A percentile compares a stretch with the other conserved stretches of the same genome.
Evolutionary conservation across 768 basidiomycete species (phyloP).

Genomic region (Termitomyces sp.): DNA sequence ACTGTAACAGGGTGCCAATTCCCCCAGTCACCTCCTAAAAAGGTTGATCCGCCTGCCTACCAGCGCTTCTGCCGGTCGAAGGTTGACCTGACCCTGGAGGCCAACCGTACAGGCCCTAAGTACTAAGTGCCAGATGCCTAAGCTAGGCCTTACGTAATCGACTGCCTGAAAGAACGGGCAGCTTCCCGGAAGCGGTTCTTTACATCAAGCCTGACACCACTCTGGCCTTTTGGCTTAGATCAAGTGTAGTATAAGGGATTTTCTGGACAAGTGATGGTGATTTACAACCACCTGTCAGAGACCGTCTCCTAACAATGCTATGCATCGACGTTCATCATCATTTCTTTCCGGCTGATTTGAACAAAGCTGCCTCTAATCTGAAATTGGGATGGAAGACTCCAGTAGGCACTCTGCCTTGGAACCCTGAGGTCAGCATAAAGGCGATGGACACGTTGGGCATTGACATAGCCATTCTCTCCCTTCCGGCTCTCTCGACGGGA

Average conservation of each 20-base stretch:
- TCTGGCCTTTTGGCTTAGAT: conserved; percentile 96
- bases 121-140: too few species aligned
- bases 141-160: not conserved
- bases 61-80: too few species aligned
- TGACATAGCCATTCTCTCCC: conserved; percentile 59
- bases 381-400: conserved; percentile 61
- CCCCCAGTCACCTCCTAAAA: too few species aligned
- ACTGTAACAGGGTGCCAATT: too few species aligned
- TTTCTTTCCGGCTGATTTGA: conserved; percentile 51
- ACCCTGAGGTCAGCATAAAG: conserved; percentile 47
- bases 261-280: not conserved
- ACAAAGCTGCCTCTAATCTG: conserved; percentile 40
- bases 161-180: too few species aligned
- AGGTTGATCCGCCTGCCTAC: too few species aligned
- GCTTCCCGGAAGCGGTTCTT: too few species aligned
- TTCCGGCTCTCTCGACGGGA: conserved; percentile 49
- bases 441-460: conserved; percentile 59
- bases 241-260: conserved; percentile 62
- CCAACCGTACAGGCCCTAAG: too few species aligned
- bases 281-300: not conserved
- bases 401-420: conserved; percentile 62
- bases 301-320: conserved; percentile 4
- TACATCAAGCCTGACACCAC: conserved; percentile 38
- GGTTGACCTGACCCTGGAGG: too few species aligned
- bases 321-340: conserved; percentile 77